Percentiles rank a stretch among this genome's conserved stretches.
Conservation (phyloP, 2,329 filamentous ascomycete species). For the Cladosporium oxysporum region DNA sequence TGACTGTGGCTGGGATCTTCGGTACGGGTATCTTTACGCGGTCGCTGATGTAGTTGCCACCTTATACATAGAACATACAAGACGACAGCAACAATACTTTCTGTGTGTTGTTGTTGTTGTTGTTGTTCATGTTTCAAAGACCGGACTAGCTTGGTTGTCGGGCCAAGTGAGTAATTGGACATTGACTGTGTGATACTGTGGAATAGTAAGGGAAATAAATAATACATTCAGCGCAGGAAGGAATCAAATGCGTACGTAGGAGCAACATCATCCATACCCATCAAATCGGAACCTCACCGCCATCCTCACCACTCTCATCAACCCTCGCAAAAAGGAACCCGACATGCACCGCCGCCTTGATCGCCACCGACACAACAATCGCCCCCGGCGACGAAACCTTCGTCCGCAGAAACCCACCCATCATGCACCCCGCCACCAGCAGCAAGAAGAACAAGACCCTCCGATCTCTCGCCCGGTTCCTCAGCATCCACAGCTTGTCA, state of each 20-base stretch:
- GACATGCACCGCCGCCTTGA: not conserved
- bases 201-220: too few species aligned
- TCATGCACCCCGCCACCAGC: slow-evolving; percentile 49
- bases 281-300: not conserved
- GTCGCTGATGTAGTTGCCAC: slow-evolving; percentile 12
- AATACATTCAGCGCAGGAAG: not conserved
- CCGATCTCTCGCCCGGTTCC: slow-evolving; percentile 55
- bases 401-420: not conserved
- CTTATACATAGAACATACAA: not conserved
- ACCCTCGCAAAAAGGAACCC: not conserved
- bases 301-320: not conserved
- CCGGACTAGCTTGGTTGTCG: not conserved
- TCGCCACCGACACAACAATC: not conserved
- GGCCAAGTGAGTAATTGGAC: not conserved
- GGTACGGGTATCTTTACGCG: slow-evolving; percentile 47
- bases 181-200: not conserved
- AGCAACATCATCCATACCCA: not conserved
- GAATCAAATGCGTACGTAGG: not conserved
- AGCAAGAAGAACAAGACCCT: slow-evolving; percentile 53
- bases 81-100: not conserved
- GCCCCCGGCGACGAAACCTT: not conserved
- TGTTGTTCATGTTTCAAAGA: not conserved
- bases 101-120: not conserved
- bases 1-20: slow-evolving; percentile 63
- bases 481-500: slow-evolving; percentile 47